A percentile compares a stretch with the other conserved stretches of the same genome.
These are phyloP conservation scores for Fusarium algeriense DNA, from an alignment of 2,329 filamentous ascomycete genomes.

Conservation along the genomic window DNA sequence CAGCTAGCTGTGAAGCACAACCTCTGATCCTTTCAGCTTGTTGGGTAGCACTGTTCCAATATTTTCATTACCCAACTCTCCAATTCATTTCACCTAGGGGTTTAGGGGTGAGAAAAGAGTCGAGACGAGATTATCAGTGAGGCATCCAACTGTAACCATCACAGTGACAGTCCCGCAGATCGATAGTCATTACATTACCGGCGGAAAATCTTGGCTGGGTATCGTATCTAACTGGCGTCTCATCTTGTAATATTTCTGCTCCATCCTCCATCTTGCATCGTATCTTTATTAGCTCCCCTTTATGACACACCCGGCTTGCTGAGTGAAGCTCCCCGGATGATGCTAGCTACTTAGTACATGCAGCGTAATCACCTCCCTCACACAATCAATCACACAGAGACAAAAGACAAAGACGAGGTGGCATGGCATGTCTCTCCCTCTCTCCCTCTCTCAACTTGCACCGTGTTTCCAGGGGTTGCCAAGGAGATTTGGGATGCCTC, in stretches of 20 bases:
- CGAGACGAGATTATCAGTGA: slow-evolving; percentile 29
- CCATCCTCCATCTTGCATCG: slow-evolving; percentile 18
- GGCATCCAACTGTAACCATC: slow-evolving; percentile 7
- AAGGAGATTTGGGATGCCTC: slow-evolving; percentile 37
- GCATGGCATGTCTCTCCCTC: slow-evolving; percentile 24
- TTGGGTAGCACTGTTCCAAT: slow-evolving; percentile 36
- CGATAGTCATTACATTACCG: slow-evolving; percentile 29
- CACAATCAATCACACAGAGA: slow-evolving; percentile 5
- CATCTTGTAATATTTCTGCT: slow-evolving; percentile 30
- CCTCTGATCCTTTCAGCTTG: slow-evolving; percentile 23
- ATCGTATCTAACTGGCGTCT: slow-evolving; percentile 27
- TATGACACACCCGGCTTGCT: slow-evolving; percentile 26
- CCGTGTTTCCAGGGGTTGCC: slow-evolving; percentile 21
- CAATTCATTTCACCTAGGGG: slow-evolving; percentile 5
- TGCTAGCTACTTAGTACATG: slow-evolving; percentile 23
- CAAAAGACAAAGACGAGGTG: slow-evolving; percentile 17
- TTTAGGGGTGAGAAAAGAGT: slow-evolving; percentile 27
- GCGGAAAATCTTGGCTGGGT: slow-evolving; percentile 31
- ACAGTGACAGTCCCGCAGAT: slow-evolving; percentile 21
- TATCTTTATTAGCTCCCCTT: slow-evolving; percentile 25
- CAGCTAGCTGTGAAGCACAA: slow-evolving; percentile 19
- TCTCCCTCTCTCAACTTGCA: slow-evolving; percentile 7
- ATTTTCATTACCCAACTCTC: slow-evolving; percentile 8
- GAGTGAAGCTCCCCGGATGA: slow-evolving; percentile 34
- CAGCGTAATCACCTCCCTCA: slow-evolving; percentile 7